Base-by-base conservation (phyloP, 179 eudicot genomes). In the Beta lomatogona region DNA sequence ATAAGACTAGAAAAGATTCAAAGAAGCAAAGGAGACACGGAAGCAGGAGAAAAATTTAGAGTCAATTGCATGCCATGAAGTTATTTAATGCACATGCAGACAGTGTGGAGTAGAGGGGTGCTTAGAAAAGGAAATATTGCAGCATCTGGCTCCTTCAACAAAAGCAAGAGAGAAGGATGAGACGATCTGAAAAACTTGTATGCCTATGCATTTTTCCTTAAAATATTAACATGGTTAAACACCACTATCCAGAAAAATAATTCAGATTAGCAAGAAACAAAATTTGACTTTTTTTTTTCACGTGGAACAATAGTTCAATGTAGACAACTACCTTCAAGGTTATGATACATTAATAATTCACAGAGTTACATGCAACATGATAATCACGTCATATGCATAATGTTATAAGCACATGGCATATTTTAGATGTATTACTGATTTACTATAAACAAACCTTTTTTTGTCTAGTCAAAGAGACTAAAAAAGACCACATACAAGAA, bases 1-100 rank as follows among this genome's bases (percentile, higher is more conserved):
- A 63, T 72, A 22, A 58, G 75, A 70, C 59, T 77, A 63, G 69
- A 55, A 63, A 59, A 81, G 77, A 19, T 61, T 59, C 82, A 79
- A 55, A 76, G 61, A 59, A 76, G 41, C 75, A 68, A 59, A 64
- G 67, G 68, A 12, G 69, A 79, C 9, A 77, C 2, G 15, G 1
- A 80, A 50, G 13, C 48, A 75, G 19, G 10, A 83, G 22, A 12
- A 21, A 7, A 13, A 19, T 31, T 57, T 75, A 59, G 25, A 66
- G 28, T 75, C 79, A 75, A 18, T 18, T 31, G 4, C 6, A 58
- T 57, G 28, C 55, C 10, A 4, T 9, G 36, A 36, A 1, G 48
- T 71, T 36, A 66, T 55, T 44, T 65, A 21, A 65, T 44, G 46
- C 67, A 68, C 71, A 18, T 41, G 58, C 65, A 21, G 16, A 70